Evolutionary conservation across 1,284 basidiomycete species (phyloP).

Genomic region (Sanghuangporus sanghuang): DNA sequence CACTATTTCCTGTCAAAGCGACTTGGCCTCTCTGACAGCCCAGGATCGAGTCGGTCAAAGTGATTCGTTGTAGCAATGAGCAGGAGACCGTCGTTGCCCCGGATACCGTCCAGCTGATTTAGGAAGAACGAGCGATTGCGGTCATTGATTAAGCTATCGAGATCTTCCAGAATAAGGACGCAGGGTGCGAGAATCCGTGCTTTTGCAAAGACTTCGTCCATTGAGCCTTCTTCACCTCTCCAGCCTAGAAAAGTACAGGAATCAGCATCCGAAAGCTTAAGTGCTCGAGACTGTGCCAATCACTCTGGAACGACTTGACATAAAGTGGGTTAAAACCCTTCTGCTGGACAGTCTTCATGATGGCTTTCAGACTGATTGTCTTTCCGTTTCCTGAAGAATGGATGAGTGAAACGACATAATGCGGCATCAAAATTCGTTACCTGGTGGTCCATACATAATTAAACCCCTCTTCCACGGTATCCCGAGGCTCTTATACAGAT

Average conservation of each 20-base stretch:
- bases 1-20: constrained; percentile 84
- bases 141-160: constrained; percentile 76
- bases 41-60: constrained; percentile 72
- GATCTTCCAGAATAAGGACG: constrained; percentile 73
- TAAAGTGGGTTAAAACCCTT: constrained; percentile 66
- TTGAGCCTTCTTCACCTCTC: constrained; percentile 62
- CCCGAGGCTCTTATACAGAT: constrained; percentile 62
- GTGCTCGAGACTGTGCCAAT: neutral
- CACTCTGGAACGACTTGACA: constrained; percentile 68
- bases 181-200: constrained; percentile 68
- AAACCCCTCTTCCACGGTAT: constrained; percentile 85
- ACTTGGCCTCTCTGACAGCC: constrained; percentile 69
- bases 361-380: constrained; percentile 73
- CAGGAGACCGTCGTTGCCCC: constrained; percentile 72
- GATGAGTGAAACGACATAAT: neutral
- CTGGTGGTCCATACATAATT: constrained; percentile 70
- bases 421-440: constrained; percentile 27
- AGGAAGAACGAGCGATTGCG: constrained; percentile 79
- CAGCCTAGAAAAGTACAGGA: constrained; percentile 34
- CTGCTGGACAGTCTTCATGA: constrained; percentile 62
- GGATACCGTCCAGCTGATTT: constrained; percentile 73
- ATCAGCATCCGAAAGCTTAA: neutral
- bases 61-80: constrained; percentile 82
- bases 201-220: constrained; percentile 59
- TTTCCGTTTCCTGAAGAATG: constrained; percentile 65